phyloP scores from a whole-genome alignment of 2,329 filamentous ascomycete genomes.

The Trichoderma sp. region DNA sequence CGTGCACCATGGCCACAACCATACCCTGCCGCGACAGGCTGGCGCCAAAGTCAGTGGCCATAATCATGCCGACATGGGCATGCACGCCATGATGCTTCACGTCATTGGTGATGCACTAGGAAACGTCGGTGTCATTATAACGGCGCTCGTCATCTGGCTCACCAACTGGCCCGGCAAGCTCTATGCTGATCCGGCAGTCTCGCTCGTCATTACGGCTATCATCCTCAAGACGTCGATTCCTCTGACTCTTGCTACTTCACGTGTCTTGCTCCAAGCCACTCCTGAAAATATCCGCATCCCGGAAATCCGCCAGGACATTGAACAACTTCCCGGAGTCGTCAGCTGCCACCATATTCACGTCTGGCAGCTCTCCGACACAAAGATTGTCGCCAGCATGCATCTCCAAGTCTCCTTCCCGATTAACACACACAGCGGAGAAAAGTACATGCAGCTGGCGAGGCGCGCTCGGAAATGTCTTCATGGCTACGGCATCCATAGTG shows the following conservation, averaged over 20 bases:
- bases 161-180: constrained; percentile 77
- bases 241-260: constrained; percentile 75
- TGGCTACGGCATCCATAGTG: constrained; percentile 93
- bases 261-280: constrained; percentile 91
- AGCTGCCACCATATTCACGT: constrained; percentile 96
- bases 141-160: constrained; percentile 88
- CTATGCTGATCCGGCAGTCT: constrained; percentile 91
- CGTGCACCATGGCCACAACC: constrained; percentile 74
- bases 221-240: constrained; percentile 75
- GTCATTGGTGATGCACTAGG: constrained; percentile 82
- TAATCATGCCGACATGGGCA: constrained; percentile 87
- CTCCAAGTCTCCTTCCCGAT: constrained; percentile 91
- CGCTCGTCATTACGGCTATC: constrained; percentile 86
- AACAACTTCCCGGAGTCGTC: constrained; percentile 78
- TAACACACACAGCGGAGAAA: constrained; percentile 72
- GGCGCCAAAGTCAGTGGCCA: constrained; percentile 68
- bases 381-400: constrained; percentile 90
- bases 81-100: constrained; percentile 80
- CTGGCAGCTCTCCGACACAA: constrained; percentile 95
- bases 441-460: constrained; percentile 88
- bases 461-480: constrained; percentile 87
- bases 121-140: constrained; percentile 81
- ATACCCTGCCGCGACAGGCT: constrained; percentile 70
- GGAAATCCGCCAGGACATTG: constrained; percentile 90
- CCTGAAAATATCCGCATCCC: constrained; percentile 85